Evolutionary conservation across 2,329 filamentous ascomycete genomes (phyloP), one percentile per base, ranked within the genome.

Genomic region (Scedosporium dehoogii): DNA sequence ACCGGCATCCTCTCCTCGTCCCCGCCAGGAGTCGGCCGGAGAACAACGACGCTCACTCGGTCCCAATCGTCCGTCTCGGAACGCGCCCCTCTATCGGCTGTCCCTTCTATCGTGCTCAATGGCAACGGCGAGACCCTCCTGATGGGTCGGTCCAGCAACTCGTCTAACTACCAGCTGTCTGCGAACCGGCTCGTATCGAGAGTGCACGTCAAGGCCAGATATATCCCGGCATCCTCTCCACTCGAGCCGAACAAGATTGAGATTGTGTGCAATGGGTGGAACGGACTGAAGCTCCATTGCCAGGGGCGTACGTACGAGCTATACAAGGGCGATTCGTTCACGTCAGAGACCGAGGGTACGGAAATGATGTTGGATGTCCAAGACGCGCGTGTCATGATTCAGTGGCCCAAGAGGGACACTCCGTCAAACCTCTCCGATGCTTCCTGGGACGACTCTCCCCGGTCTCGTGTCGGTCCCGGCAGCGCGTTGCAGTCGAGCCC

Each of bases 321-420:
- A 69, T 82, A 80, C 66, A 97, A 96, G 77, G 91, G 90, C 18
- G 92, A 96, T 72, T 89, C 85, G 59, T 97, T 97, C 74, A 89
- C 87, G 57, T 96, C 92, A 63, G 91, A 96, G 75, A 92, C 92
- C 33, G 90, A 92, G 71, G 85, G 87, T 67, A 87, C 87, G 18
- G 92, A 96, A 70, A 92, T 99, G 73, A 96, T 99, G 86, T 79
- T 99, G 66, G 92, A 97, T 73, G 92, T 97, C 51, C 91, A 96
- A 70, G 92, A 96, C 72, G 88, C 92, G 61, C 89, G 94, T 66
- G 91, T 97, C 55, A 81, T 96, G 73, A 79, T 99, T 65, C 85
- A 88, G 71, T 97, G 94, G 93, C 94, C 94, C 55, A 84, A 76
- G 74, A 80, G 71, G 76, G 83, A 74, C 41, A 23, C 12, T 63